These are phyloP conservation scores for Leucaena leucocephala DNA, from an alignment of 306 rosid species.

Conservation along the genomic window DNA sequence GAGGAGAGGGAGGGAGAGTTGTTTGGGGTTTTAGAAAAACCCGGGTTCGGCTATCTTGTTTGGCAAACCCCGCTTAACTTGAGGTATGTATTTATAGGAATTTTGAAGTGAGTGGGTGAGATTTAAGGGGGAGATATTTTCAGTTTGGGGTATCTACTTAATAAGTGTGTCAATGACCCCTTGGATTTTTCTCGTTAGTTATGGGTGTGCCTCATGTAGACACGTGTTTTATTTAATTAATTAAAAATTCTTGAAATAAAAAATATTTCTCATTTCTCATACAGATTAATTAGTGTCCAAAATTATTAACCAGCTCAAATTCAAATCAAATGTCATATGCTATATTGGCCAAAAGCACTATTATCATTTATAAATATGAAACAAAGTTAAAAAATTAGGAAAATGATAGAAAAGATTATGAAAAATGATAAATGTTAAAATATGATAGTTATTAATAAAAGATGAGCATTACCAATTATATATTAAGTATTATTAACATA, in stretches of 20 bases:
- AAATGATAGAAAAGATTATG: no score
- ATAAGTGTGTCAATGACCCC: conserved; percentile 8
- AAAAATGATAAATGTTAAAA: no score
- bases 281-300: no score
- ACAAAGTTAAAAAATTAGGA: no score
- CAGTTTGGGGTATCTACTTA: neutral
- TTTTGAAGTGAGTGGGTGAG: neutral
- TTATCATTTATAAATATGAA: no score
- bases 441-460: no score
- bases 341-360: no score
- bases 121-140: conserved; percentile 24
- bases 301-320: no score
- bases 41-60: conserved; percentile 43
- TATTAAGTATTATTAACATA: no score
- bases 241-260: neutral
- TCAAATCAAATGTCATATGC: no score
- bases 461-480: no score
- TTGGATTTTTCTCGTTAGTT: neutral
- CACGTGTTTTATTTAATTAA: neutral
- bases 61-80: conserved; percentile 63
- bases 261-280: neutral
- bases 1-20: neutral
- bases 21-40: neutral
- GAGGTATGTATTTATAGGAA: conserved; percentile 55
- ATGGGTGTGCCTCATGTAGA: neutral